phyloP scores from a whole-genome alignment of 176 grass and related monocot species.

The Metroxylon sagu region DNA sequence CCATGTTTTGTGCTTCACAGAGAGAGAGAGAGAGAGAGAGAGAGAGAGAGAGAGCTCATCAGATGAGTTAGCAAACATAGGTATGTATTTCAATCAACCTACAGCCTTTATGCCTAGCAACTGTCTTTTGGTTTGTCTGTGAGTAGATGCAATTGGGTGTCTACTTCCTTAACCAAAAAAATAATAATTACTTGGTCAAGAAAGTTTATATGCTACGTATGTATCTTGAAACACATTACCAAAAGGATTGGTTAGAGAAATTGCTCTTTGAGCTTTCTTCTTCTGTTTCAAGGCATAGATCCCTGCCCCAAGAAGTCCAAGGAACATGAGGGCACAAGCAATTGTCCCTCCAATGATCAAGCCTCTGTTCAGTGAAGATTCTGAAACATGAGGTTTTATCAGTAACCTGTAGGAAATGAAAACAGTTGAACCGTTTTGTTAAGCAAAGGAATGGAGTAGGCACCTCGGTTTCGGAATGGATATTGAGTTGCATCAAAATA shows the following conservation, averaged over 20 bases:
- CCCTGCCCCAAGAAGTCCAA: slow-evolving; percentile 27
- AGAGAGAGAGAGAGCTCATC: no score
- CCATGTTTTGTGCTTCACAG: no score
- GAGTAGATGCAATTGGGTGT: no score
- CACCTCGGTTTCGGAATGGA: slow-evolving; percentile 24
- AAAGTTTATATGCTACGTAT: no score
- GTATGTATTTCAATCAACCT: no score
- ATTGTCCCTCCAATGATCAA: slow-evolving; percentile 38
- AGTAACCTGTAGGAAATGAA: slow-evolving; percentile 10
- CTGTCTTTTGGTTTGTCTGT: no score
- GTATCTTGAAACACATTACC: slow-evolving; percentile 32
- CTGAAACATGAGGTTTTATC: not conserved
- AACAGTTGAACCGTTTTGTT: not conserved
- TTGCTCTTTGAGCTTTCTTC: slow-evolving; percentile 37
- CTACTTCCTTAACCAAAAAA: no score
- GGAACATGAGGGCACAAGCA: slow-evolving; percentile 24
- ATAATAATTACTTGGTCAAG: no score
- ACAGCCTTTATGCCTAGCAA: no score
- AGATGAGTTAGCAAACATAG: no score
- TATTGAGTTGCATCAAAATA: slow-evolving; percentile 35
- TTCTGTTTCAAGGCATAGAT: slow-evolving; percentile 43
- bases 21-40: no score
- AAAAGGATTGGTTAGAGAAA: slow-evolving; percentile 39
- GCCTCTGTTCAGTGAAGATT: not conserved
- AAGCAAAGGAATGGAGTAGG: not conserved